phyloP scores from a whole-genome alignment of 164 flowering plant genomes.

The Nelumbo lutea region DNA sequence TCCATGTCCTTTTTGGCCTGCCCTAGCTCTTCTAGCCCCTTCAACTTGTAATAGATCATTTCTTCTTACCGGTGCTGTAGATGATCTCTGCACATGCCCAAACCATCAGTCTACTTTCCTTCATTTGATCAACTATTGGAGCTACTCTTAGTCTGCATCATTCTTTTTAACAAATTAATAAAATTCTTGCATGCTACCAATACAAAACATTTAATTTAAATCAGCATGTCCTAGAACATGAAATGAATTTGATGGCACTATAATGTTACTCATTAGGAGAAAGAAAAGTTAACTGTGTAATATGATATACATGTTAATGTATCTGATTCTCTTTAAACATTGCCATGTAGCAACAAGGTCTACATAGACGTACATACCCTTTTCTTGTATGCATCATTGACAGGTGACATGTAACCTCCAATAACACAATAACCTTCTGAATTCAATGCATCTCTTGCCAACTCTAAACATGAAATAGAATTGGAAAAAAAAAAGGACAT shows the following conservation, averaged over 20 bases:
- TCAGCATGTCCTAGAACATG: not conserved
- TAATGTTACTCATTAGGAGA: not conserved
- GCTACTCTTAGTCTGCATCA: too few relatives aligned
- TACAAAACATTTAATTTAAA: too few relatives aligned
- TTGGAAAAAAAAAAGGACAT: too few relatives aligned
- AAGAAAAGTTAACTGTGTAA: not conserved
- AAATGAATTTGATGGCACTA: not conserved
- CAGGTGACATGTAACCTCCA: constrained; percentile 95
- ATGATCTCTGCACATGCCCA: too few relatives aligned
- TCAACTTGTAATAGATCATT: too few relatives aligned
- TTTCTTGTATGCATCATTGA: constrained; percentile 84
- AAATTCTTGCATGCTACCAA: too few relatives aligned
- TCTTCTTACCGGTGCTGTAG: too few relatives aligned
- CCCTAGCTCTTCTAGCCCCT: too few relatives aligned
- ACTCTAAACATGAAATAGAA: constrained; percentile 51
- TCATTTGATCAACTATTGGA: too few relatives aligned
- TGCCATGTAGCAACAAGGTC: constrained; percentile 2
- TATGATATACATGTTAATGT: not conserved
- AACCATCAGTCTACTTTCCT: too few relatives aligned
- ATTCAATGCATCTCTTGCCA: constrained; percentile 83
- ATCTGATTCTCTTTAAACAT: not conserved
- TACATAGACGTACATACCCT: constrained; percentile 35
- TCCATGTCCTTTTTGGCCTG: too few relatives aligned
- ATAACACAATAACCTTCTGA: constrained; percentile 63
- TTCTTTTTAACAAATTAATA: too few relatives aligned